Base-by-base conservation (phyloP, 495 filamentous ascomycete species). In the Podospora tetraspora region DNA sequence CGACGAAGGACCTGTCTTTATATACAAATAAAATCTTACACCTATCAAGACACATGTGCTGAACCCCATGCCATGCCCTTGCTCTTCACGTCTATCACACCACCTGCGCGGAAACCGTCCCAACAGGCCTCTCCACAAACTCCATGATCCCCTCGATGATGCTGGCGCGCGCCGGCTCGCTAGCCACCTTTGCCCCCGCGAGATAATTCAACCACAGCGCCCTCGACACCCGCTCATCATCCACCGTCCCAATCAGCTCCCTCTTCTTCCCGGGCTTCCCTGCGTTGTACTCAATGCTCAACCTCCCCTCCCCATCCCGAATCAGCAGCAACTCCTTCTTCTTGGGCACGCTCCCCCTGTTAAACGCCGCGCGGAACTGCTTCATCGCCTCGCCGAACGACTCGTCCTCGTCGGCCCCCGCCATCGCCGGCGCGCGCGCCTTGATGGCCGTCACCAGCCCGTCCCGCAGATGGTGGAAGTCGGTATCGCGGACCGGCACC, bases 201-300 rank as follows among this genome's bases (percentile, higher is more conserved):
- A 99, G 78, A 79, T 97, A 99, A 67, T 91, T 89, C 76, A 97
- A 79, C 95, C 94, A 98, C 22, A 98, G 81, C 67, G 92, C 81
- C 65, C 91, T 86, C 64, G 88, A 89, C 11, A 98, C 80, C 63
- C 94, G 82, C 83, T 93, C 90, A 76, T 98, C 95, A 3, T 76
- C 70, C 1, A 97, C 87, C 1, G 81, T 79, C 0, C 93, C 93
- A 74, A 96, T 69, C 62, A 79, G 43, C 66, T 77, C 74, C 75
- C 81, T 80, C 27, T 74, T 79, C 75, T 76, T 79, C 74, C 76
- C 76, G 29, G 82, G n/a, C 16, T 52, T 52, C 6, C 81, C 83
- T 63, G 81, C 81, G 71, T 94, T 88, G 74, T 89, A 92, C 64
- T 89, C 84, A 29, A 91, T 88, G 66, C 86, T 85, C 72, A 97